Evolutionary conservation across 192 early-diverging fungal genomes (phyloP), one percentile per base, ranked within the genome.

Genomic region (Coemansia sp.): DNA sequence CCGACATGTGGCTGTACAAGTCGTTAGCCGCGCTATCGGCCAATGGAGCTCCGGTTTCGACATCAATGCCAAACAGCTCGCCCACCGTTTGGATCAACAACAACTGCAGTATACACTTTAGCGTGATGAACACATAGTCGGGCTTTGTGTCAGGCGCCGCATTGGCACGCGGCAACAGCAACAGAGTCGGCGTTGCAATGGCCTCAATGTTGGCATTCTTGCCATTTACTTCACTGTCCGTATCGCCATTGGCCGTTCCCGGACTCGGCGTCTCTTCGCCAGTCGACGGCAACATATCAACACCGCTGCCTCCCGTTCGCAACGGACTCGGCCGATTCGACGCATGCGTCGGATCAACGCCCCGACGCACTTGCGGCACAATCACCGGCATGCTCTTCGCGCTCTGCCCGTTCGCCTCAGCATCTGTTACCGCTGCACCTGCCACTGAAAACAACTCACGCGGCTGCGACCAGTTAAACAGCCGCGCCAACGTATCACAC

Each of bases 21-120:
- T 74, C 67, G 17, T 69, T 60, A 5, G 23, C 25, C 38, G 18
- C 83, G 70, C 26, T 77, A 72, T 34, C 54, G 4, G 25, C 36
- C 10, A 15, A 9, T 0, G 48, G 12, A 12, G 17, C 69, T 64
- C 81, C 90, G 88, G 15, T 91, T 84, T 60, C 67, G 67, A 47
- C 84, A 56, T 65, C 79, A 68, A 62, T 56, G 50, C 44, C 78
- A 64, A 90, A 79, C 15, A 94, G 81, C 58, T 95, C 93, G 64
- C 91, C 87, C 26, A 97, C 71, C 0, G 92, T 95, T 68, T 95
- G 92, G 53, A 97, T 93, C 17, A 97, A 74, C 57, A 93, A 82
- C 51, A 95, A 79, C 58, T 97, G 95, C 36, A 93, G 73, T 1
- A 94, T 86, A 74, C 95, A 97, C 70, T 93, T 94, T 20, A 92